Conservation (phyloP, 192 early-diverging fungal species). For the Phycomyces blakesleeanus region DNA sequence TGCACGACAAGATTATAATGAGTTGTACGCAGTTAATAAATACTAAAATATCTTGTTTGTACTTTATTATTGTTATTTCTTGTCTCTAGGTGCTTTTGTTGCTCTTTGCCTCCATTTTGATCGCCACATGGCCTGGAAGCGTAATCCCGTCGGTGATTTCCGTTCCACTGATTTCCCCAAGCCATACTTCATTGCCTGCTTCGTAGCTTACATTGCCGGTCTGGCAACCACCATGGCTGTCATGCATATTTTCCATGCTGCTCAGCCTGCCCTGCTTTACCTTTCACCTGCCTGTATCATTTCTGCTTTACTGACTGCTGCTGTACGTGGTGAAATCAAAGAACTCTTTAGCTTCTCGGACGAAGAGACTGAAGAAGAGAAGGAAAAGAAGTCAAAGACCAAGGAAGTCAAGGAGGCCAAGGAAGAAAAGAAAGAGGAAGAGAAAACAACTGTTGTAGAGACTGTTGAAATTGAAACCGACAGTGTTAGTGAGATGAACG, state of each 20-base stretch:
- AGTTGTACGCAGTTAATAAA: no score
- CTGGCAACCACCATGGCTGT: constrained; percentile 86
- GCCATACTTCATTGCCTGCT: constrained; percentile 85
- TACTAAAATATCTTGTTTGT: no score
- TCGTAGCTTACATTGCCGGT: constrained; percentile 78
- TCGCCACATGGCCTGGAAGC: constrained; percentile 66
- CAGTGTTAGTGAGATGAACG: no score
- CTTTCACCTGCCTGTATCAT: constrained; percentile 95
- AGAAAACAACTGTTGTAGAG: constrained; percentile 14
- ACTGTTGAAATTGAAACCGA: background rate
- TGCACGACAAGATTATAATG: no score
- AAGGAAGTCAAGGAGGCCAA: background rate
- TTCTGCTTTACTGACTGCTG: constrained; percentile 66
- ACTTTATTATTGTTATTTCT: background rate
- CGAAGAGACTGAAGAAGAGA: constrained; percentile 53
- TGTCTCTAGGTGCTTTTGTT: constrained; percentile 74
- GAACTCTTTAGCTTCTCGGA: constrained; percentile 59
- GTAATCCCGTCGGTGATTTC: constrained; percentile 49
- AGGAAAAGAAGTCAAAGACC: constrained; percentile 47
- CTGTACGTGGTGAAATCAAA: constrained; percentile 63
- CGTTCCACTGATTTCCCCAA: constrained; percentile 64
- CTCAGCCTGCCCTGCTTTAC: constrained; percentile 95
- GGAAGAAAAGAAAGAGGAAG: no score
- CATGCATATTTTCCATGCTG: constrained; percentile 94
- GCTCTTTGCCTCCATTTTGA: constrained; percentile 90